Percentiles rank a stretch among this genome's conserved stretches.
phyloP scores from a whole-genome alignment of 495 filamentous ascomycete genomes.

The Penicillium manginii region DNA sequence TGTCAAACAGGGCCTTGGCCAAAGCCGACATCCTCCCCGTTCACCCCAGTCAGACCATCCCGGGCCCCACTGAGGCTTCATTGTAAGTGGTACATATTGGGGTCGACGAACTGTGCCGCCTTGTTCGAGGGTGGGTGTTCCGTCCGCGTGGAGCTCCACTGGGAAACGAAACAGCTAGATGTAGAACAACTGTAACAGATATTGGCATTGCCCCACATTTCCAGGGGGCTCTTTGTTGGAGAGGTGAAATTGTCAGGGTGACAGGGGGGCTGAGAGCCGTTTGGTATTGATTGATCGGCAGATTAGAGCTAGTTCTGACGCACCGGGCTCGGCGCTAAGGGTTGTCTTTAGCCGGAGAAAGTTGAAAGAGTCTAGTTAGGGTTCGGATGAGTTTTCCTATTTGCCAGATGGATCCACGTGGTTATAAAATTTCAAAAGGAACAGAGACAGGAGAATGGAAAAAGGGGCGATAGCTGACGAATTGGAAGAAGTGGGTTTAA shows the following conservation, averaged over 20 bases:
- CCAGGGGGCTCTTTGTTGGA: not conserved
- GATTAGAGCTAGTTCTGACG: slow-evolving; percentile 1
- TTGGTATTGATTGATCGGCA: slow-evolving; percentile 21
- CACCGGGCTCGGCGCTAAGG: not conserved
- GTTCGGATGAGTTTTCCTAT: not conserved
- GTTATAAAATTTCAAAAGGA: no score
- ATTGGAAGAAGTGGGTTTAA: not conserved
- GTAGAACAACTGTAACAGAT: not conserved
- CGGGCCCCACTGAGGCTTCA: not conserved
- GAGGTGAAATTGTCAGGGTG: slow-evolving; percentile 16
- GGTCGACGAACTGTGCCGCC: slow-evolving; percentile 2
- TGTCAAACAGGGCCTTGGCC: not conserved
- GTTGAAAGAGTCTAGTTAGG: not conserved
- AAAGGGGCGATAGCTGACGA: not conserved
- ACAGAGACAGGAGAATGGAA: not conserved
- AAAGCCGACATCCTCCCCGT: not conserved
- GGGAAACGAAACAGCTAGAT: not conserved
- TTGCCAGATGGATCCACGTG: no score
- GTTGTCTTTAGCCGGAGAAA: not conserved
- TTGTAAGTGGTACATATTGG: not conserved
- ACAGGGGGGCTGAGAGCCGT: slow-evolving; percentile 14
- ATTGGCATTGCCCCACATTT: not conserved
- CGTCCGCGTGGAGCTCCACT: not conserved
- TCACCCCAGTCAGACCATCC: slow-evolving; percentile 5
- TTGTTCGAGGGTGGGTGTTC: not conserved